phyloP scores from a whole-genome alignment of 2,329 filamentous ascomycete genomes.

The Xylaria sp. region DNA sequence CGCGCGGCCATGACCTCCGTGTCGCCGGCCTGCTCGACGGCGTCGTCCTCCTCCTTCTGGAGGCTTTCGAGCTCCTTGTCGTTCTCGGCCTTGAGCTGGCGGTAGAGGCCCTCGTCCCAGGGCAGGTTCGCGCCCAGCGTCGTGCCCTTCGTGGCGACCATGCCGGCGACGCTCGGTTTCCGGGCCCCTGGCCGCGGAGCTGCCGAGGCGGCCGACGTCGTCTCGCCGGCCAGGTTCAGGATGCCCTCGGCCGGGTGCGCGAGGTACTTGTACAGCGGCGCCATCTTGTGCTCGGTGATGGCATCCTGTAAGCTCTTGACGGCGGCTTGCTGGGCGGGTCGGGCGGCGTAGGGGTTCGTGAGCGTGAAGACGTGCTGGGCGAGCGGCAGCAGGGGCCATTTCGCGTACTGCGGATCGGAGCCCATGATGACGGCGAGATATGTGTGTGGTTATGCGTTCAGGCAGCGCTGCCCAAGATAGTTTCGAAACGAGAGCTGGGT shows the following conservation, averaged over 20 bases:
- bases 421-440: slow-evolving; percentile 58
- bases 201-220: slow-evolving; percentile 50
- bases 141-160: slow-evolving; percentile 73
- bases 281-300: slow-evolving; percentile 84
- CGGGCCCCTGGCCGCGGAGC: slow-evolving; percentile 61
- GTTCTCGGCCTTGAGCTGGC: slow-evolving; percentile 75
- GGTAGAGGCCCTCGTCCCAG: slow-evolving; percentile 91
- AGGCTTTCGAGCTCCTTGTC: slow-evolving; percentile 75
- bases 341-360: slow-evolving; percentile 75
- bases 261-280: slow-evolving; percentile 81
- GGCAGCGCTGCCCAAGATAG: background rate
- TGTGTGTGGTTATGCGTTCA: background rate
- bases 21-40: slow-evolving; percentile 92
- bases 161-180: slow-evolving; percentile 71
- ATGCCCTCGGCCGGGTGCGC: slow-evolving; percentile 82
- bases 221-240: slow-evolving; percentile 75
- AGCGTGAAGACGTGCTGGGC: slow-evolving; percentile 86
- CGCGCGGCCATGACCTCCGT: slow-evolving; percentile 91
- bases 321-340: slow-evolving; percentile 68
- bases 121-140: slow-evolving; percentile 69
- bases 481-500: background rate
- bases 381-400: slow-evolving; percentile 80
- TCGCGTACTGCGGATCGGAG: slow-evolving; percentile 82
- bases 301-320: slow-evolving; percentile 78
- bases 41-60: slow-evolving; percentile 90